Percentiles rank a stretch among this genome's conserved stretches.
These are phyloP conservation scores for Juglanconis oblonga DNA, from an alignment of 2,329 filamentous ascomycete genomes.

Conservation along the genomic window DNA sequence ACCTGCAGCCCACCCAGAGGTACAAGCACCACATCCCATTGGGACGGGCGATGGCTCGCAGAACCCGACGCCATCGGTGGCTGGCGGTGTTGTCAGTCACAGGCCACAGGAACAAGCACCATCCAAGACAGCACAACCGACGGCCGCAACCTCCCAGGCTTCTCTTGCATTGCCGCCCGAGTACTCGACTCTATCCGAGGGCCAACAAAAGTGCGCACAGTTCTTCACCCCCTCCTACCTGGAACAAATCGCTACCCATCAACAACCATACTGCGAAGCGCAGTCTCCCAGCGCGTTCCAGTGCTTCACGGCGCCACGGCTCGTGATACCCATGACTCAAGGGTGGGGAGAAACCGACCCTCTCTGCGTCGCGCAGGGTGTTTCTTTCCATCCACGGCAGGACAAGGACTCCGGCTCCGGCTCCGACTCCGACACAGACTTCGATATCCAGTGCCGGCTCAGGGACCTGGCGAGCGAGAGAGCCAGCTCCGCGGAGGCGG, in stretches of 20 bases:
- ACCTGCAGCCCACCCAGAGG: too few species aligned
- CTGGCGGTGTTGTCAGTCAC: too few species aligned
- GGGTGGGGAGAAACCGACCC: slow-evolving; percentile 12
- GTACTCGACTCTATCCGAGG: not conserved
- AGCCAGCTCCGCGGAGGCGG: slow-evolving; percentile 6
- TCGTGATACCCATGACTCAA: not conserved
- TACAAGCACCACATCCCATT: too few species aligned
- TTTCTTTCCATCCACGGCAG: slow-evolving; percentile 11
- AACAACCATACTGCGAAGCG: slow-evolving; percentile 10
- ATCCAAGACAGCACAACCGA: too few species aligned
- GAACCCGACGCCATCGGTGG: not conserved
- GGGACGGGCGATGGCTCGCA: too few species aligned
- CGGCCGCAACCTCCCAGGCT: too few species aligned
- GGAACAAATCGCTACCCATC: slow-evolving; percentile 8
- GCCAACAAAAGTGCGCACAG: slow-evolving; percentile 3
- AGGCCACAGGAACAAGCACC: too few species aligned
- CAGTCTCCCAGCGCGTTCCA: slow-evolving; percentile 1
- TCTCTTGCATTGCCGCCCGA: not conserved
- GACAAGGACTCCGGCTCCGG: not conserved
- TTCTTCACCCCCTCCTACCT: not conserved
- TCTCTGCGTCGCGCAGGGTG: slow-evolving; percentile 19
- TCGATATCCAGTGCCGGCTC: slow-evolving; percentile 17
- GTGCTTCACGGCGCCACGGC: slow-evolving; percentile 8
- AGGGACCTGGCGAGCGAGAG: not conserved
- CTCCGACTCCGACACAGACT: not conserved